A percentile compares a stretch with the other conserved stretches of the same genome.
Conservation (phyloP, 129 eudicot genomes). For the Logfia minima region DNA sequence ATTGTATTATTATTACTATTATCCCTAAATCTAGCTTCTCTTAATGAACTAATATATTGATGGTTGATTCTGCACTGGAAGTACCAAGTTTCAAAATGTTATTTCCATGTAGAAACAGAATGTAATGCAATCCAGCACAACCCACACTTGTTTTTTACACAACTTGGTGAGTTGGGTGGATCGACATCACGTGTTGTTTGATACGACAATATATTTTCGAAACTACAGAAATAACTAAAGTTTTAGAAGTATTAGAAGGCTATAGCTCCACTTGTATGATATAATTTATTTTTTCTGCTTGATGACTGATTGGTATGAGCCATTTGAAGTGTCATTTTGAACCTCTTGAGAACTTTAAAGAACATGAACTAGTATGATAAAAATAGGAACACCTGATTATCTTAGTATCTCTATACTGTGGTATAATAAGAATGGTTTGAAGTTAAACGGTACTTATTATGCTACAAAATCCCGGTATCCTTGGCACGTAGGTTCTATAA, state of each 20-base stretch:
- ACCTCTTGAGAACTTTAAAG: too few species aligned
- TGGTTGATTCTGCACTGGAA: background rate
- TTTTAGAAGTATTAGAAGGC: background rate
- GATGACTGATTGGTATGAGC: background rate
- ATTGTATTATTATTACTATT: too few species aligned
- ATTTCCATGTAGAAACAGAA: background rate
- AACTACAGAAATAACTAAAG: background rate
- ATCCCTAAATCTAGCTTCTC: too few species aligned
- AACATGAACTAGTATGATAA: too few species aligned
- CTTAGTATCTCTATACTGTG: too few species aligned
- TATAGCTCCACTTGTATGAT: background rate
- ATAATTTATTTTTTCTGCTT: background rate
- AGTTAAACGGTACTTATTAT: too few species aligned
- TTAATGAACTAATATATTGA: background rate
- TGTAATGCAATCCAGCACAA: conserved; percentile 5
- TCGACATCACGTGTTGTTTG: background rate
- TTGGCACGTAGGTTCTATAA: too few species aligned
- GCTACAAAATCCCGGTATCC: too few species aligned
- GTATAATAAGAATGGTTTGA: too few species aligned
- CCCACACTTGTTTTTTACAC: conserved; percentile 6
- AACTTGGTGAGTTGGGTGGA: conserved; percentile 14
- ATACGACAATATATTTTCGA: background rate
- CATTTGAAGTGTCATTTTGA: background rate
- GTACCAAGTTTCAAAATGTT: background rate
- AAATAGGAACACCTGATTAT: too few species aligned